phyloP scores from a whole-genome alignment of 1,284 basidiomycete species.

The Marasmius oreades region DNA sequence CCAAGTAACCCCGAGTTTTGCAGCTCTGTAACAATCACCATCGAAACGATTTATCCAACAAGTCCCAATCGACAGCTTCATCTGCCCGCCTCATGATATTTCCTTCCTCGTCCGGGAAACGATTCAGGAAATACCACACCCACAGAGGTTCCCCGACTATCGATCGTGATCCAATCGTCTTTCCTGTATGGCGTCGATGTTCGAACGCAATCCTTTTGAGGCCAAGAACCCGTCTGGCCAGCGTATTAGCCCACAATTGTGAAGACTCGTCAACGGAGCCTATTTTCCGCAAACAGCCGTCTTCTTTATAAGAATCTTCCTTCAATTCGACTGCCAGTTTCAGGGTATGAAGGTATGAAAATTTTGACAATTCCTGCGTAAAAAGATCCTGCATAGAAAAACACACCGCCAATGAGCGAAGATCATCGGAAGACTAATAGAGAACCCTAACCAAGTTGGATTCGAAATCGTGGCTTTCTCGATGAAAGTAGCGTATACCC shows the following conservation, averaged over 20 bases:
- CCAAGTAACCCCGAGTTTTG: too few relatives aligned
- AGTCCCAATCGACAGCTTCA: slow-evolving; percentile 1
- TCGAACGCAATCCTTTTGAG: slow-evolving; percentile 10
- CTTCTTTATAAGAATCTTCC: slow-evolving; percentile 10
- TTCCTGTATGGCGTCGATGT: slow-evolving; percentile 10
- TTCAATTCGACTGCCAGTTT: slow-evolving; percentile 12
- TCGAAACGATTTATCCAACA: slow-evolving; percentile 1
- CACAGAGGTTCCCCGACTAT: slow-evolving; percentile 6
- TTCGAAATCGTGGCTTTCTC: slow-evolving; percentile 5
- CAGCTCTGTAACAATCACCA: too few relatives aligned
- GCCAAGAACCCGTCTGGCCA: not conserved
- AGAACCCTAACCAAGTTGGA: slow-evolving; percentile 7
- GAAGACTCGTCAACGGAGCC: slow-evolving; percentile 8
- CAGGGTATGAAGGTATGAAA: slow-evolving; percentile 7
- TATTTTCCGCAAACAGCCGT: not conserved
- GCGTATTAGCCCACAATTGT: slow-evolving; percentile 7
- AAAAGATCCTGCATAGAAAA: slow-evolving; percentile 4
- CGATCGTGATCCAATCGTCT: slow-evolving; percentile 8
- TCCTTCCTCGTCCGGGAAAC: not conserved
- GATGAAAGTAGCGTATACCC: slow-evolving; percentile 13
- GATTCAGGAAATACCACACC: slow-evolving; percentile 7
- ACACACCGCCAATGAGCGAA: not conserved
- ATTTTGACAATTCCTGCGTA: not conserved
- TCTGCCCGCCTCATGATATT: slow-evolving; percentile 2
- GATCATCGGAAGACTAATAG: not conserved